phyloP scores from a whole-genome alignment of 345 rosid species.

The Salix purpurea region DNA sequence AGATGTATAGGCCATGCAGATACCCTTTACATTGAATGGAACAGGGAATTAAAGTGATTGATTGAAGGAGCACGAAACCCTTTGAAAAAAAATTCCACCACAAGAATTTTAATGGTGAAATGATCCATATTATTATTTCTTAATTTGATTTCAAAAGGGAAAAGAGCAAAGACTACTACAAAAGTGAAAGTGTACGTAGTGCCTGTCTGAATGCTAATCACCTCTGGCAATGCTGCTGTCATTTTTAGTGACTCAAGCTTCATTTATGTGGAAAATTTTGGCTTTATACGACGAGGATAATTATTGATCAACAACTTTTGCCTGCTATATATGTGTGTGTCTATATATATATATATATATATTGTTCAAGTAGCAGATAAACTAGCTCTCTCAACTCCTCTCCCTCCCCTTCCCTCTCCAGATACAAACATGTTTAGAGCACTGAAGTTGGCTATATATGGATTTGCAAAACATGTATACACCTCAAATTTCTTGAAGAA shows the following conservation, averaged over 20 bases:
- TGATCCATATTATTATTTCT: background rate
- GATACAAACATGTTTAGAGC: background rate
- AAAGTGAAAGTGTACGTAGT: background rate
- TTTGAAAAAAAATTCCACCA: too few relatives aligned
- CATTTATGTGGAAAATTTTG: constrained; percentile 15
- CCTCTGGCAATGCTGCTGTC: background rate
- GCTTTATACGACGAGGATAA: constrained; percentile 15
- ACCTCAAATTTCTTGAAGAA: background rate
- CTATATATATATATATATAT: background rate
- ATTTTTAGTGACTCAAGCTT: constrained; percentile 8
- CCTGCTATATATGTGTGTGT: background rate
- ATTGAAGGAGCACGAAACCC: too few relatives aligned
- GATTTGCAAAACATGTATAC: background rate
- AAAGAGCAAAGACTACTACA: too few relatives aligned
- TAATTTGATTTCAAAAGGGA: too few relatives aligned
- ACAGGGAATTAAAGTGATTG: too few relatives aligned
- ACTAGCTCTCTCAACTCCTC: constrained; percentile 1
- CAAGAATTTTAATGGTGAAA: background rate
- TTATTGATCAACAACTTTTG: constrained; percentile 12
- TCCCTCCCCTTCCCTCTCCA: background rate
- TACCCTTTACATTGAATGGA: too few relatives aligned
- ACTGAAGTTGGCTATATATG: background rate
- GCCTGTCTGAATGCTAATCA: background rate
- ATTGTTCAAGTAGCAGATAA: constrained; percentile 10
- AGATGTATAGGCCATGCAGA: too few relatives aligned